These are phyloP conservation scores for Cystofilobasidium capitatum DNA, from an alignment of 768 basidiomycete genomes.

Conservation along the genomic window DNA sequence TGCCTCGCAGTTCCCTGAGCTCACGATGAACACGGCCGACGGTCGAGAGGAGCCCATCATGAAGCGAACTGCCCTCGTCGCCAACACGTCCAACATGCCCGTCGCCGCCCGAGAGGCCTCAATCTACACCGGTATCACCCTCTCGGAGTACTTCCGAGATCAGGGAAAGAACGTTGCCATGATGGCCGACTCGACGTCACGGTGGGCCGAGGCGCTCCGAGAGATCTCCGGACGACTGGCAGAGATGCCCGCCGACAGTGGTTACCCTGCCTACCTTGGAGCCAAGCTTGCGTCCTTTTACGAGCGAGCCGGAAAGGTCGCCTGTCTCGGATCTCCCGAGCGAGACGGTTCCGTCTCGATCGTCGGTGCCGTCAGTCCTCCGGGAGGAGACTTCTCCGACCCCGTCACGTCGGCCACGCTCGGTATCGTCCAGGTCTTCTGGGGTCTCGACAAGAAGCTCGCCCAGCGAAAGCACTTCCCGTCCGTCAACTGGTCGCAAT, in stretches of 20 bases:
- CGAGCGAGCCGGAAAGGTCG: slow-evolving; percentile 94
- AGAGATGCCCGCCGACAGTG: slow-evolving; percentile 99
- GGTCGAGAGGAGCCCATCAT: slow-evolving; percentile 95
- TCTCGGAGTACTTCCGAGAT: slow-evolving; percentile 99
- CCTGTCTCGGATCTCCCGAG: slow-evolving; percentile 76
- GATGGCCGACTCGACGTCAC: slow-evolving; percentile 94
- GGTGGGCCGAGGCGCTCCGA: slow-evolving; percentile 98
- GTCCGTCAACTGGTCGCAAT: slow-evolving; percentile 99
- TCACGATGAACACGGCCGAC: slow-evolving; percentile 82
- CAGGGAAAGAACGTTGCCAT: slow-evolving; percentile 95
- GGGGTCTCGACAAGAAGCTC: slow-evolving; percentile 98
- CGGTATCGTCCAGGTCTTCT: slow-evolving; percentile 98
- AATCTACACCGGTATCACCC: slow-evolving; percentile 97
- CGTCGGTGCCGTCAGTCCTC: slow-evolving; percentile 96
- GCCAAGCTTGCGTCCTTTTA: slow-evolving; percentile 97
- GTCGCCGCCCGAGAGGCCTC: slow-evolving; percentile 98
- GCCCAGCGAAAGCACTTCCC: slow-evolving; percentile 99
- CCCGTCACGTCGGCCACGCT: slow-evolving; percentile 96
- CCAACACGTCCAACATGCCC: slow-evolving; percentile 99
- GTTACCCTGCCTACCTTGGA: slow-evolving; percentile 92
- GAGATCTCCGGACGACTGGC: slow-evolving; percentile 98
- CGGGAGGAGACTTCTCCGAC: slow-evolving; percentile 98
- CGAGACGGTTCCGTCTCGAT: slow-evolving; percentile 93
- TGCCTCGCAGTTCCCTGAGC: slow-evolving; percentile 55
- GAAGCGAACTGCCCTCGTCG: slow-evolving; percentile 98